Evolutionary conservation across 179 eudicot species (phyloP).

Genomic region (Actinidia arguta): DNA sequence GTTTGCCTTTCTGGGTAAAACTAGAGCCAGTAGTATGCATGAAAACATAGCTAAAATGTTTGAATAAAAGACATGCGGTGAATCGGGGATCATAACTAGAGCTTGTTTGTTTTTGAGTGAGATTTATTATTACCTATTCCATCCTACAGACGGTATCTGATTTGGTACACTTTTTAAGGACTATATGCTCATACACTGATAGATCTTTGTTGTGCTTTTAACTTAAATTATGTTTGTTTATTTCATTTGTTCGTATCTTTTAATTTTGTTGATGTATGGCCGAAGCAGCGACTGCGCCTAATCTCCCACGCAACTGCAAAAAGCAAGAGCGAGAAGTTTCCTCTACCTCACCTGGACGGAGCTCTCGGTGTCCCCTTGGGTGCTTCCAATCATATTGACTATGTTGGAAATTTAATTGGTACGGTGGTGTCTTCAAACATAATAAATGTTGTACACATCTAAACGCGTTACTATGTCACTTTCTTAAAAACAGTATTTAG

Average conservation of each 20-base stretch:
- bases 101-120: neutral
- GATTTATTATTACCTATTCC: neutral
- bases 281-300: conserved; percentile 71
- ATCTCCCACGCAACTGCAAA: conserved; percentile 79
- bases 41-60: neutral
- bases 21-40: neutral
- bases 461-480: no score
- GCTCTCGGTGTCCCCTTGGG: no score
- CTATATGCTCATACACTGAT: no score
- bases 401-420: no score
- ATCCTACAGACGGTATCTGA: neutral
- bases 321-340: conserved; percentile 91
- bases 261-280: conserved; percentile 16
- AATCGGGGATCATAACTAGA: neutral
- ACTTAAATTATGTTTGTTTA: neutral
- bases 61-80: neutral
- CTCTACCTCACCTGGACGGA: no score
- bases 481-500: no score
- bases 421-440: no score
- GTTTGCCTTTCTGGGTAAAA: neutral
- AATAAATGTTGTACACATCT: no score
- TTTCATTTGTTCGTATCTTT: neutral
- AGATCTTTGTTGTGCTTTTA: neutral
- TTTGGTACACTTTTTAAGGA: neutral
- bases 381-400: no score